Percentiles rank a stretch among this genome's conserved stretches.
phyloP scores from a whole-genome alignment of 257 asterid species.

The Fraxinus excelsior region DNA sequence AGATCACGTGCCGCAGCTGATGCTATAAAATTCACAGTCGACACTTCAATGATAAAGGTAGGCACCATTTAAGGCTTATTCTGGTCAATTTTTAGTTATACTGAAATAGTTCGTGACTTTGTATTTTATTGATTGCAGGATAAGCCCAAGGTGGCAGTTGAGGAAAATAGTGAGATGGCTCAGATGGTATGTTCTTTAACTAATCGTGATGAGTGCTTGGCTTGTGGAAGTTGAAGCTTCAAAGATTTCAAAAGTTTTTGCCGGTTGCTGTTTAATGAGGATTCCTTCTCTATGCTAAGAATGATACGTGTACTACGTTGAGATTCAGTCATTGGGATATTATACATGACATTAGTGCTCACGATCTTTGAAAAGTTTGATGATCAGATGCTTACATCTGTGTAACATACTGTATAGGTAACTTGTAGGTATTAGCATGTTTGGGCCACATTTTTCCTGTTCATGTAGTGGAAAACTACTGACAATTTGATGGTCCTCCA shows the following conservation, averaged over 20 bases:
- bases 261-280: background rate
- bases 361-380: background rate
- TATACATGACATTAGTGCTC: background rate
- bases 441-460: too few species aligned
- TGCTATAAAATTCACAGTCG: conserved; percentile 58
- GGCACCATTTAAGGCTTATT: background rate
- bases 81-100: too few species aligned
- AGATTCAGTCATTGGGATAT: background rate
- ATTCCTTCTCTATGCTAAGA: background rate
- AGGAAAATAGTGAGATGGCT: conserved; percentile 60
- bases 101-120: background rate
- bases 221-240: conserved; percentile 73
- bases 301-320: background rate
- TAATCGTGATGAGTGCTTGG: conserved; percentile 82
- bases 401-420: conserved; percentile 2
- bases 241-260: background rate
- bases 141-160: conserved; percentile 35
- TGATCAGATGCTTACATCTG: conserved; percentile 3
- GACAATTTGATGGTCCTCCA: too few species aligned
- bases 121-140: conserved; percentile 45
- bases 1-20: conserved; percentile 60
- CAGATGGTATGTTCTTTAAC: conserved; percentile 82
- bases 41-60: conserved; percentile 47
- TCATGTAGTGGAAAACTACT: too few species aligned
- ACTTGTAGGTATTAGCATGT: background rate